These are phyloP conservation scores for Linaria vulgaris DNA, from an alignment of 257 asterid species.

Conservation along the genomic window DNA sequence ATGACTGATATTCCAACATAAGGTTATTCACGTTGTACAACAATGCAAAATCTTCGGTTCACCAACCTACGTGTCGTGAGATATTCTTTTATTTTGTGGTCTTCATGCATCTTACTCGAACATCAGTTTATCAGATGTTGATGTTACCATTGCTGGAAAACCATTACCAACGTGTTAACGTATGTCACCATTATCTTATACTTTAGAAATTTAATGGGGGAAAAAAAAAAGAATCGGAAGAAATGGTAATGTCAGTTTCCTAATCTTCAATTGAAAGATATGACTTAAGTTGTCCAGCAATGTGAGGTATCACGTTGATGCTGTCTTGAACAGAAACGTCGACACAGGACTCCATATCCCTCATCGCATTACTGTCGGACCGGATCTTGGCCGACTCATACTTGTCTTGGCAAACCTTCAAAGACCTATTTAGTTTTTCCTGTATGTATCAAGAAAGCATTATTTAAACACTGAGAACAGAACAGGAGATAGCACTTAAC, in stretches of 20 bases:
- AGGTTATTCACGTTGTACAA: no score
- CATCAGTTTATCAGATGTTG: no score
- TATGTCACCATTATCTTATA: no score
- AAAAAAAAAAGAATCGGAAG: neutral
- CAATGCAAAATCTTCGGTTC: no score
- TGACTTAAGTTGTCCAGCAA: slow-evolving; percentile 41
- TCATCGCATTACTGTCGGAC: slow-evolving; percentile 26
- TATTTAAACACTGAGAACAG: neutral
- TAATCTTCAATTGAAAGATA: slow-evolving; percentile 33
- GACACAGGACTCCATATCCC: slow-evolving; percentile 49
- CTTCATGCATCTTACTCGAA: no score
- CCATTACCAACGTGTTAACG: no score
- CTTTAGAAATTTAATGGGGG: no score
- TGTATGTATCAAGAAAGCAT: slow-evolving; percentile 12
- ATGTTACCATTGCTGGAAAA: no score
- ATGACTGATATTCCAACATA: no score
- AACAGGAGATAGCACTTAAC: neutral
- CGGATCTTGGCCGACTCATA: slow-evolving; percentile 43
- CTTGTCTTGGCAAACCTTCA: slow-evolving; percentile 58
- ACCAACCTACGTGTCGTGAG: no score
- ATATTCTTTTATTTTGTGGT: no score
- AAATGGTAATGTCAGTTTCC: neutral
- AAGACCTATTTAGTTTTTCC: slow-evolving; percentile 45
- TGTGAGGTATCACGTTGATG: slow-evolving; percentile 41
- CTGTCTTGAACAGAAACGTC: slow-evolving; percentile 44